Conservation (phyloP, 192 early-diverging fungal genomes). For the Gaertneriomyces sp. region DNA sequence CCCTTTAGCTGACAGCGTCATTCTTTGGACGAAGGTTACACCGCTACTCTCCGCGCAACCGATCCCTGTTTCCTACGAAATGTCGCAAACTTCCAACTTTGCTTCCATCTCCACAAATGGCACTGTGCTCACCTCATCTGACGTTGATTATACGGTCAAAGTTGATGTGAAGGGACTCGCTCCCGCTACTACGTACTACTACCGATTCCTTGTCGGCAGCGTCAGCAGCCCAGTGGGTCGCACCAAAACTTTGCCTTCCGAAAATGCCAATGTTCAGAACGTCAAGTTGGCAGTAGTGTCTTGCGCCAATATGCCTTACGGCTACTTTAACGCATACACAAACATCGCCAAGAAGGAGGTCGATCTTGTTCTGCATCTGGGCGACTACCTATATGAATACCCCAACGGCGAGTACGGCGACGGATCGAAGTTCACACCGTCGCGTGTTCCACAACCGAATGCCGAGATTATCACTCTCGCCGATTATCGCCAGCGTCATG, state of each 20-base stretch:
- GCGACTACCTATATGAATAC: slow-evolving; percentile 47
- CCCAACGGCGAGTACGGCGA: slow-evolving; percentile 35
- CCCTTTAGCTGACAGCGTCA: slow-evolving; percentile 14
- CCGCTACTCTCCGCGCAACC: background rate
- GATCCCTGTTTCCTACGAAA: slow-evolving; percentile 26
- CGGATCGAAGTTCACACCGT: slow-evolving; percentile 13
- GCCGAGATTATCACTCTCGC: slow-evolving; percentile 14
- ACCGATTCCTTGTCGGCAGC: slow-evolving; percentile 11
- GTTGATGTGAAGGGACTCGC: slow-evolving; percentile 32
- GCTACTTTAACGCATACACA: slow-evolving; percentile 42
- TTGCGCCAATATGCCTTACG: slow-evolving; percentile 35
- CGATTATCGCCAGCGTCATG: slow-evolving; percentile 41
- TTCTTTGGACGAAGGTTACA: slow-evolving; percentile 42
- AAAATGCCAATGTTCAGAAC: slow-evolving; percentile 15
- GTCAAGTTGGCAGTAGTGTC: slow-evolving; percentile 36
- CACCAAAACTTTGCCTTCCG: slow-evolving; percentile 37
- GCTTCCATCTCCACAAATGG: slow-evolving; percentile 15
- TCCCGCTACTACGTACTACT: slow-evolving; percentile 26
- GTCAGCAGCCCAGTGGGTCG: slow-evolving; percentile 21
- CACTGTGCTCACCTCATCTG: slow-evolving; percentile 22
- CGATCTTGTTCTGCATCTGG: slow-evolving; percentile 40
- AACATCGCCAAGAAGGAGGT: slow-evolving; percentile 30
- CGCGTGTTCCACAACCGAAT: slow-evolving; percentile 34
- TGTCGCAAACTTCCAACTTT: slow-evolving; percentile 14
- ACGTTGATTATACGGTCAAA: slow-evolving; percentile 45